Percentiles rank a stretch among this genome's conserved stretches.
These are phyloP conservation scores for Auriscalpium orientale DNA, from an alignment of 768 basidiomycete species.

Conservation along the genomic window DNA sequence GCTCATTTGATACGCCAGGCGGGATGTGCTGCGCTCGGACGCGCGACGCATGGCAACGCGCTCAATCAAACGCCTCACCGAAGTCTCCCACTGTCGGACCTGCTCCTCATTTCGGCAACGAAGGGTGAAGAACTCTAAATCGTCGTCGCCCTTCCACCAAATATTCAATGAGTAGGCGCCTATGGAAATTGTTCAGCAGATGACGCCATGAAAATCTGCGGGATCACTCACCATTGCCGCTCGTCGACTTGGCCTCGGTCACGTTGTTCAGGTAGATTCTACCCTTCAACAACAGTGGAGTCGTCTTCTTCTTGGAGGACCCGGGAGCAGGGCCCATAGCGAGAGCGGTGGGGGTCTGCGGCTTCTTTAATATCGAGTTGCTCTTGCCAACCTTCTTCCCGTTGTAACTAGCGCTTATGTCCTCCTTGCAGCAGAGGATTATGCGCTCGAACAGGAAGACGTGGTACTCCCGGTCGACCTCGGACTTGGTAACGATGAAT, in stretches of 20 bases:
- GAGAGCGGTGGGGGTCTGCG: constrained; percentile 40
- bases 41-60: constrained; percentile 64
- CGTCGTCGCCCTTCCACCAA: constrained; percentile 93
- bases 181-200: constrained; percentile 12
- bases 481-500: constrained; percentile 92
- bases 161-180: constrained; percentile 77
- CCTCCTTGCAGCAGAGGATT: constrained; percentile 97
- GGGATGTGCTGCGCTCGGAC: constrained; percentile 54
- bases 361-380: constrained; percentile 86
- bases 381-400: constrained; percentile 73
- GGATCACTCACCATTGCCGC: constrained; percentile 47
- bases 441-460: constrained; percentile 99
- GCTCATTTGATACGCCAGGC: constrained; percentile 34
- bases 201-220: constrained; percentile 4
- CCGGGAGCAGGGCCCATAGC: constrained; percentile 43
- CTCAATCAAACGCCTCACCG: constrained; percentile 82
- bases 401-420: constrained; percentile 40
- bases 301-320: constrained; percentile 64
- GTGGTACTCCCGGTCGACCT: constrained; percentile 95
- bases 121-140: constrained; percentile 88
- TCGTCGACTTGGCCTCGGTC: constrained; percentile 54
- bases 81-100: constrained; percentile 85
- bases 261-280: constrained; percentile 97
- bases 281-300: constrained; percentile 85
- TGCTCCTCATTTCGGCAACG: constrained; percentile 91